Evolutionary conservation across 2,329 filamentous ascomycete species (phyloP).

Genomic region (Fusarium zealandicum): DNA sequence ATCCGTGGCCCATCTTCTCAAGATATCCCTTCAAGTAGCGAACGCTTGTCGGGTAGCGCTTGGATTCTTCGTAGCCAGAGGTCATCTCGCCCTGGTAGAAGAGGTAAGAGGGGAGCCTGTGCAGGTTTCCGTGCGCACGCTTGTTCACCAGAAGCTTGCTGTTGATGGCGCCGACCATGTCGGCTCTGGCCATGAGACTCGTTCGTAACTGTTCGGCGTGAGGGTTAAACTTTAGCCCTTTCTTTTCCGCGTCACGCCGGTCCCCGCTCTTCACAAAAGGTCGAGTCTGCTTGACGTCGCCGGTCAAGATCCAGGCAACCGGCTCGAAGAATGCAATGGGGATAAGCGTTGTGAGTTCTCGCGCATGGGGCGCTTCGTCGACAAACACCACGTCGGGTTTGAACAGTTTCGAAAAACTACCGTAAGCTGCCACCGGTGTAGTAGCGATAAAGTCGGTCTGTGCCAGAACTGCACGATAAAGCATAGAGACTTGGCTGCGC

Average conservation of each 20-base stretch:
- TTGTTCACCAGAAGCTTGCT: constrained; percentile 49
- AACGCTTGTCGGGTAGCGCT: constrained; percentile 41
- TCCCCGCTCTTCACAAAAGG: constrained; percentile 50
- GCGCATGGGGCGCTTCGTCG: constrained; percentile 67
- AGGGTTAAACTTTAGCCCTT: constrained; percentile 43
- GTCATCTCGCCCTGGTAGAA: constrained; percentile 53
- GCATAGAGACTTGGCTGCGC: constrained; percentile 42
- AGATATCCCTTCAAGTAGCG: constrained; percentile 43
- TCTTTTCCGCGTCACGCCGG: constrained; percentile 15
- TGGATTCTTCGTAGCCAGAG: constrained; percentile 37
- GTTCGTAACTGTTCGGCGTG: constrained; percentile 45
- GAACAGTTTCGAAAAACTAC: constrained; percentile 59
- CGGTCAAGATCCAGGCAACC: constrained; percentile 54
- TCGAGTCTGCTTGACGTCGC: constrained; percentile 54
- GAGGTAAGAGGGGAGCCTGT: constrained; percentile 51
- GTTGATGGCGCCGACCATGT: constrained; percentile 42
- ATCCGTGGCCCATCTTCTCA: constrained; percentile 32
- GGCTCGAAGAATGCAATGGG: constrained; percentile 53
- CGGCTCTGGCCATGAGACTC: constrained; percentile 51
- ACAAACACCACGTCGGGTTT: constrained; percentile 87
- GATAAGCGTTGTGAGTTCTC: constrained; percentile 56
- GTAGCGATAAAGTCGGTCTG: constrained; percentile 55
- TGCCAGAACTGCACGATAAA: constrained; percentile 51
- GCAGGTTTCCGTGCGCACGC: constrained; percentile 48
- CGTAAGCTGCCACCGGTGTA: constrained; percentile 53